These are phyloP conservation scores for Gentiana dahurica DNA, from an alignment of 257 asterid species.

Conservation along the genomic window DNA sequence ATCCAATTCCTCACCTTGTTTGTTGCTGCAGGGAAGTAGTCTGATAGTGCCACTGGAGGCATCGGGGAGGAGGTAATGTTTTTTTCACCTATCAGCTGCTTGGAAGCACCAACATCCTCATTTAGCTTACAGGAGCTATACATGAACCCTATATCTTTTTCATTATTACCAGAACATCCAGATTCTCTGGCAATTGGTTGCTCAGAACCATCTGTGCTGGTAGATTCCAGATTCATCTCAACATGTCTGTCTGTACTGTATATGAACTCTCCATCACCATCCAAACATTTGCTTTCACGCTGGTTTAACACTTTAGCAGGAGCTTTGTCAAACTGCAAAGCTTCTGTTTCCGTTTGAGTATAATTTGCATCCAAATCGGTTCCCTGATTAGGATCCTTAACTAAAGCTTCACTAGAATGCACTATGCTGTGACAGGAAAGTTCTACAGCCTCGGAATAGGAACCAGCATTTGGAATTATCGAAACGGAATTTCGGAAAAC, in stretches of 20 bases:
- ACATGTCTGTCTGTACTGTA: constrained; percentile 21
- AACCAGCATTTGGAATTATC: constrained; percentile 29
- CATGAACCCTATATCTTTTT: constrained; percentile 25
- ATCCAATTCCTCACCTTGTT: constrained; percentile 14
- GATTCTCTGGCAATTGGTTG: constrained; percentile 24
- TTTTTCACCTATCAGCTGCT: constrained; percentile 36
- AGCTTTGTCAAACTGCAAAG: constrained; percentile 20
- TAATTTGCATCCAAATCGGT: constrained; percentile 26
- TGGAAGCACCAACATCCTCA: constrained; percentile 32
- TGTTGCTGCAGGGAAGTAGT: constrained; percentile 33
- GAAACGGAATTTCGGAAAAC: constrained; percentile 34
- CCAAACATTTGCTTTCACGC: constrained; percentile 20
- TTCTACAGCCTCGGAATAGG: constrained; percentile 17
- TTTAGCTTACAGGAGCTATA: constrained; percentile 19
- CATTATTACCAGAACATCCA: constrained; percentile 23
- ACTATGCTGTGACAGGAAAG: constrained; percentile 22
- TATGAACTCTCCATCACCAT: constrained; percentile 20
- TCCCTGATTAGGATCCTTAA: constrained; percentile 18
- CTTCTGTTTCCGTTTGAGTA: constrained; percentile 25
- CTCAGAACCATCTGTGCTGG: constrained; percentile 24
- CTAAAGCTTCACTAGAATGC: constrained; percentile 32
- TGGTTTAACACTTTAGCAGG: constrained; percentile 20
- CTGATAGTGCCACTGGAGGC: constrained; percentile 44
- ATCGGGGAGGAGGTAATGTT: constrained; percentile 32
- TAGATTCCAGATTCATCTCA: constrained; percentile 21